phyloP scores from a whole-genome alignment of 2,329 filamentous ascomycete species.

The Penicillium expansum region DNA sequence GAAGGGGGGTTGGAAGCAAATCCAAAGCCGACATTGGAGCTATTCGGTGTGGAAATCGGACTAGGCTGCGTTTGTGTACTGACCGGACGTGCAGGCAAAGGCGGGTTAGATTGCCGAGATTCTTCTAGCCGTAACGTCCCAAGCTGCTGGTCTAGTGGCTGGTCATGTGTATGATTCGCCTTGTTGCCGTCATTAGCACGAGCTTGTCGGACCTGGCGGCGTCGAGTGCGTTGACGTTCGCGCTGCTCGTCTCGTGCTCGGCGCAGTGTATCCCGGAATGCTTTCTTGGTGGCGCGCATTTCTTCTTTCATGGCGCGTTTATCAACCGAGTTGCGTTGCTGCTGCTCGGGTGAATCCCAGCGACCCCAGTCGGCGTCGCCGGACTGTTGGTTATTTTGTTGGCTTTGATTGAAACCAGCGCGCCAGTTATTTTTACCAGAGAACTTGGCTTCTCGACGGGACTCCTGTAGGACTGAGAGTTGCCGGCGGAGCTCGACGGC shows the following conservation, averaged over 20 bases:
- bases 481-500: conserved; percentile 38
- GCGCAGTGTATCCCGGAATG: conserved; percentile 36
- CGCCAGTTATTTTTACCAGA: conserved; percentile 25
- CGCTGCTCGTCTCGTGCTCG: conserved; percentile 39
- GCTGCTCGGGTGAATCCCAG: conserved; percentile 38
- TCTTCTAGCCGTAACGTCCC: not conserved
- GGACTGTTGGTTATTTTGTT: conserved; percentile 1
- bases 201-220: conserved; percentile 24
- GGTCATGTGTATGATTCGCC: conserved; percentile 4
- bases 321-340: conserved; percentile 30
- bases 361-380: conserved; percentile 32
- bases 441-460: conserved; percentile 32
- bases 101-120: not conserved
- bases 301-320: conserved; percentile 37
- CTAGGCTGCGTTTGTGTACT: conserved; percentile 5
- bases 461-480: conserved; percentile 33
- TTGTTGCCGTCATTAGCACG: conserved; percentile 1
- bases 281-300: conserved; percentile 36
- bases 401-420: conserved; percentile 16
- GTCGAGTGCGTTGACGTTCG: conserved; percentile 26
- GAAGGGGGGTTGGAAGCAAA: not conserved
- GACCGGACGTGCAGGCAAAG: not conserved
- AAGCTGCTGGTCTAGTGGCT: conserved; percentile 17
- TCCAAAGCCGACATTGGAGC: not conserved
- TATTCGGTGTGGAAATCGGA: not conserved